Base-by-base conservation (phyloP, 352 stramenopile species). In the Globisporangium polare region DNA sequence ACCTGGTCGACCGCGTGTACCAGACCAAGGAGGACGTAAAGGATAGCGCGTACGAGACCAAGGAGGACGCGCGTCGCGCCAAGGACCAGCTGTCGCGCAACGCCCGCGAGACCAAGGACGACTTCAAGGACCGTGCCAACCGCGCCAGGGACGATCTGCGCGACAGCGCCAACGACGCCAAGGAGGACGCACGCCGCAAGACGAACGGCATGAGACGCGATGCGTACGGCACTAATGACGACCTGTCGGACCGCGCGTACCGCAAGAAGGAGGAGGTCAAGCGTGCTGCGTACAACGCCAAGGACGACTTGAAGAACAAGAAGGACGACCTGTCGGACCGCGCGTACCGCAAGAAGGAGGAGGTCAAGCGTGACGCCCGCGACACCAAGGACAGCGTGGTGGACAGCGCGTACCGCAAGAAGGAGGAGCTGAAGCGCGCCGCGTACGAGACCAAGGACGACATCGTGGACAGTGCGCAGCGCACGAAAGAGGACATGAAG, bases 1-100 rank as follows among this genome's bases (percentile, higher is more conserved):
- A 68, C 37, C 86, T 80, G 75, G 86, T 88, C 63, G 81, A 86
- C 39, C 66, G 69, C 31, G 60, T 68, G 39, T 73, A 77, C 39
- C 63, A 80, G 8, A 67, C 58, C 22, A 58, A 72, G 22, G 64
- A 77, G 1, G 62, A 77, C 42, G 68, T 67, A 55, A 68, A 75
- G 41, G 67, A 66, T 18, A 71, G 71, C 56, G 69, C 74, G 24
- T 67, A 77, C 27, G 66, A 75, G 0, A 60, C 77, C 46, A 75
- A 72, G 53, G 75, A 77, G 33, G 41, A 66, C 2, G 51, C 57
- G 29, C 18, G 53, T 2, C 62, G 71, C 46, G 66, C 47, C 56
- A 68, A 73, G 39, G 62, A 73, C 7, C 61, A 74, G 24, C 66
- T 41, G 59, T 68, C 60, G 35, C 59, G 75, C 13, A 60, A 29